These are phyloP conservation scores for Myxozyma geophila DNA, from an alignment of 805 yeast species.

Conservation along the genomic window DNA sequence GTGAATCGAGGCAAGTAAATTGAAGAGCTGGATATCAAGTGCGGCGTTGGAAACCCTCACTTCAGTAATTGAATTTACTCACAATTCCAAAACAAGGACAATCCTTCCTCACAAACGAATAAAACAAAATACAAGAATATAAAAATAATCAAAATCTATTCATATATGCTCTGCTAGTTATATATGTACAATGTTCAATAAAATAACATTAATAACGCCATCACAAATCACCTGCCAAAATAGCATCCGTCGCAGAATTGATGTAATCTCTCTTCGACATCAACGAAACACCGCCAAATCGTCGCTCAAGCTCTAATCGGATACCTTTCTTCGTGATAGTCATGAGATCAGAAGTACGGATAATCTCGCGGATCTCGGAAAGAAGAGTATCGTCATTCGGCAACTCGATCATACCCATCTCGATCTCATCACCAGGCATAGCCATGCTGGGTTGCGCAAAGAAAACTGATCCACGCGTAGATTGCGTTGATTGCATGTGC, in stretches of 20 bases:
- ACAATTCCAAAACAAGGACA: too few relatives aligned
- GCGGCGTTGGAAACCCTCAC: not conserved
- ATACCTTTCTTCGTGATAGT: constrained; percentile 48
- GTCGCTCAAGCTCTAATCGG: constrained; percentile 45
- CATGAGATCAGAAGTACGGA: constrained; percentile 48
- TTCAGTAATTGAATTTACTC: not conserved
- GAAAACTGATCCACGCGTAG: constrained; percentile 5
- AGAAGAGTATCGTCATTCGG: constrained; percentile 48
- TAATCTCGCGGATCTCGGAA: constrained; percentile 46
- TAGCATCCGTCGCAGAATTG: constrained; percentile 48
- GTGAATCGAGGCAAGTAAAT: not conserved
- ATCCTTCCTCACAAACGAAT: not conserved
- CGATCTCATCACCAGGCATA: constrained; percentile 32
- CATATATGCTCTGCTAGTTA: not conserved
- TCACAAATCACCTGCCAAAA: constrained; percentile 48
- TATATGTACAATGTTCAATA: not conserved
- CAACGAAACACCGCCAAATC: constrained; percentile 45
- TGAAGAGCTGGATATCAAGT: not conserved
- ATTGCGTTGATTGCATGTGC: not conserved
- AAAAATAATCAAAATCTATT: not conserved
- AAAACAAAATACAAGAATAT: not conserved
- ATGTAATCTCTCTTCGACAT: constrained; percentile 46
- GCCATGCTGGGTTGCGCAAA: constrained; percentile 20
- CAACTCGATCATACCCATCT: constrained; percentile 39
- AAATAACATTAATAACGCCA: not conserved